A percentile compares a stretch with the other conserved stretches of the same genome.
Conservation (phyloP, 176 grass and related monocot species). For the Bonia amplexicaulis region DNA sequence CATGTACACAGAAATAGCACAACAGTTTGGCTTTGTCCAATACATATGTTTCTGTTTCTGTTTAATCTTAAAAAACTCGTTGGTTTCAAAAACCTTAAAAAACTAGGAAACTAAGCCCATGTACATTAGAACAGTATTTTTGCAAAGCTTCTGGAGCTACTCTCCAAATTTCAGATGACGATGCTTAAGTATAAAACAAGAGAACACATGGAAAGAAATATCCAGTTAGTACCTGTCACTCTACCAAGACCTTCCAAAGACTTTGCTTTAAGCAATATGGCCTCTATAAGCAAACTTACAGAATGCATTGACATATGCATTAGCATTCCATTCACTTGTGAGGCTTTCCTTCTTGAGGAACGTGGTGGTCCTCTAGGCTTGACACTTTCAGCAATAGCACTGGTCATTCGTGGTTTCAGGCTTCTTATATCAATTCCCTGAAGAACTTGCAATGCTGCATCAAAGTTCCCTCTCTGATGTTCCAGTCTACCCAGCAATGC, state of each 20-base stretch:
- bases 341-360: slow-evolving; percentile 59
- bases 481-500: slow-evolving; percentile 92
- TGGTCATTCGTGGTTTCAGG: slow-evolving; percentile 65
- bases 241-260: slow-evolving; percentile 64
- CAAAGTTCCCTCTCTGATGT: slow-evolving; percentile 91
- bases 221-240: slow-evolving; percentile 55
- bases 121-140: background rate
- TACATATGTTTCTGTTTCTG: background rate
- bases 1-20: background rate
- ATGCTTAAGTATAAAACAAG: background rate
- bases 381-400: slow-evolving; percentile 66
- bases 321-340: slow-evolving; percentile 53
- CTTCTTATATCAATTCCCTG: slow-evolving; percentile 81
- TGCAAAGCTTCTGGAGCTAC: slow-evolving; percentile 9
- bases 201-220: slow-evolving; percentile 4
- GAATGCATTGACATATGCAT: slow-evolving; percentile 98
- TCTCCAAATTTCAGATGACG: slow-evolving; percentile 6
- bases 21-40: background rate
- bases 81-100: background rate
- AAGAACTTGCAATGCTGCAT: slow-evolving; percentile 95
- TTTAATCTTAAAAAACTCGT: background rate
- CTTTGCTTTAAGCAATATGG: slow-evolving; percentile 88
- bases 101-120: background rate
- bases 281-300: slow-evolving; percentile 88
- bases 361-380: slow-evolving; percentile 53